phyloP scores from a whole-genome alignment of 176 grass and related monocot species.

The Triticum dicoccoides region DNA sequence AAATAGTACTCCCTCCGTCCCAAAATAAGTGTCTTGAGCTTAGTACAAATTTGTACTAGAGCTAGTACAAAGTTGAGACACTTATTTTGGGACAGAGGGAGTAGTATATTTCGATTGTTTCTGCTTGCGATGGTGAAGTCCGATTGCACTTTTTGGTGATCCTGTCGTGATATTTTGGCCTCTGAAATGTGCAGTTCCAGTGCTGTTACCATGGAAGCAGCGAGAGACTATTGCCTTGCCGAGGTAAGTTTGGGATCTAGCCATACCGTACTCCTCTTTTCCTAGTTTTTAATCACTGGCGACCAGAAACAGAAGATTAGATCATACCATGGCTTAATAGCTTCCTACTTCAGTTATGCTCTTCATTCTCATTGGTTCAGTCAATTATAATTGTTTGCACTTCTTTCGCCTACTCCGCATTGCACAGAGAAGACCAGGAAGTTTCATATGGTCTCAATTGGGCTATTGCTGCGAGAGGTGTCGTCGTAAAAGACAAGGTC shows the following conservation, averaged over 20 bases:
- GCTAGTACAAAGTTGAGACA: no score
- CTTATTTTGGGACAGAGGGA: no score
- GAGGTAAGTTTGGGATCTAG: conserved; percentile 28
- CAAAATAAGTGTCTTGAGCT: no score
- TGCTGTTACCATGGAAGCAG: conserved; percentile 22
- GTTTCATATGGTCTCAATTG: conserved; percentile 66
- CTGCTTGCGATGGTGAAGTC: not conserved
- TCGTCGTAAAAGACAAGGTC: conserved; percentile 67
- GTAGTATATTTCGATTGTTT: not conserved
- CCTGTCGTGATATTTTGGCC: conserved; percentile 4
- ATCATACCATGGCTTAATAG: not conserved
- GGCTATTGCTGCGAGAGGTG: conserved; percentile 68
- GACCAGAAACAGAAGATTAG: not conserved
- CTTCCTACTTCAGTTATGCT: not conserved
- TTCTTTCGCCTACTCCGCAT: not conserved
- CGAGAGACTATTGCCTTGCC: conserved; percentile 31
- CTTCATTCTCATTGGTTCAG: not conserved
- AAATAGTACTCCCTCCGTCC: no score
- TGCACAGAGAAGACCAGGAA: conserved; percentile 61
- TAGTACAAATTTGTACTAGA: no score
- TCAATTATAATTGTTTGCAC: not conserved
- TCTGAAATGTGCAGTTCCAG: conserved; percentile 50
- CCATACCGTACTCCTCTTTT: not conserved
- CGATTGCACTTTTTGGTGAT: not conserved
- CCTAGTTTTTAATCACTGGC: not conserved